Evolutionary conservation across 176 grass and related monocot genomes (phyloP), one percentile per base, ranked within the genome.

Genomic region (Echinochloa phyllopogon): DNA sequence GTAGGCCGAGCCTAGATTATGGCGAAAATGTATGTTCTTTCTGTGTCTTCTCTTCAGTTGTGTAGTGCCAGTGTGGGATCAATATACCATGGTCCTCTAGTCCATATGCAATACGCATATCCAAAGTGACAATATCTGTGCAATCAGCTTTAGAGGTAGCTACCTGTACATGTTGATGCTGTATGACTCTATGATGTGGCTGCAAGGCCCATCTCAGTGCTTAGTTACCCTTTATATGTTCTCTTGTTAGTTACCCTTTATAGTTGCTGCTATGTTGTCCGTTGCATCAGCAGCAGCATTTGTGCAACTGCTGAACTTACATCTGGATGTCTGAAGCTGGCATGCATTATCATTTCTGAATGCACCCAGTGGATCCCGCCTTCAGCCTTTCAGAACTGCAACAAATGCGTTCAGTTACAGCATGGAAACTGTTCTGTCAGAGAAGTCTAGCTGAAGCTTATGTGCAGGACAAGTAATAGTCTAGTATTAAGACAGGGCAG

Each of bases 1-100:
- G 90, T 91, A 86, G 92, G 95, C 48, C 89, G 96, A 86, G 91
- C 91, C 79, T 98, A 93, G 84, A 70, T 83, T 79, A 10, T 20
- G 5, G 17, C 0, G 1, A 83, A 82, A 83, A 56, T 77, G 66
- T 50, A 41, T 82, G 33, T 82, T 85, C 69, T 65, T 79, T 18
- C 75, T 78, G 37, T 69, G 76, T 51, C 41, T 24, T 78, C 12
- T 21, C 69, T 75, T 79, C 45, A 59, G 39, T 74, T 65, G 58
- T 58, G 33, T 87, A 53, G 80, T 27, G 38, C 44, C 6, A 33
- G 29, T 23, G 77, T 70, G 68, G 64, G 66, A 75, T 77, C 69
- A 68, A 69, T 87, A 70, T 86, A 88, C 79, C 45, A 79, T 92
- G 77, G 52, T 48, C 76, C 76, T 65, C 42, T 21, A 27, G 61